These are phyloP conservation scores for Globisporangium cylindrosporum DNA, from an alignment of 352 stramenopile genomes.

Conservation along the genomic window DNA sequence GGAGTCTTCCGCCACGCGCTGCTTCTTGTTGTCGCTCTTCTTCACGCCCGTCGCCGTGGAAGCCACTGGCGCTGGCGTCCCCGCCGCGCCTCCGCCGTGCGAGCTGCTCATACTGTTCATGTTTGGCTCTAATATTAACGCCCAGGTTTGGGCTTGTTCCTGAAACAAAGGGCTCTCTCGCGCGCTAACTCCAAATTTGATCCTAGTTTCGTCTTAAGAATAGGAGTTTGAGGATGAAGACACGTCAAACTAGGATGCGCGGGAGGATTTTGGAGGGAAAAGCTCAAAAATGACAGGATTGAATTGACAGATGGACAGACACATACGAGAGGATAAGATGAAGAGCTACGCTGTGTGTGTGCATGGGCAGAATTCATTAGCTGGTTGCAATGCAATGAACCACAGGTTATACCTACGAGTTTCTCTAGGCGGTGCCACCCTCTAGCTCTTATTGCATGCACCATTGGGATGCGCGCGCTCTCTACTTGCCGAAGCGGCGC, in stretches of 20 bases:
- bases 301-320: not conserved
- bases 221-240: not conserved
- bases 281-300: not conserved
- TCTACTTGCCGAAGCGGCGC: conserved; percentile 88
- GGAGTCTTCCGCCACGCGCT: conserved; percentile 12
- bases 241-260: conserved; percentile 3
- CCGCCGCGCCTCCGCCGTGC: not conserved
- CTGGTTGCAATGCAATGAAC: conserved; percentile 8
- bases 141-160: not conserved
- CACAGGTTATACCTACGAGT: not conserved
- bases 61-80: too few species aligned
- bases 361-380: not conserved
- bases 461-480: not conserved
- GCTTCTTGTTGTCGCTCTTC: conserved; percentile 17
- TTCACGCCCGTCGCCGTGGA: not conserved
- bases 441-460: not conserved
- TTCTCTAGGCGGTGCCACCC: too few species aligned
- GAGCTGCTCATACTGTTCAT: conserved; percentile 17
- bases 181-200: not conserved
- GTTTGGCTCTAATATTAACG: conserved; percentile 4
- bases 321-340: not conserved
- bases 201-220: conserved; percentile 7
- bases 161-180: not conserved
- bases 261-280: conserved; percentile 16
- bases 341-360: not conserved